These are phyloP conservation scores for Ophiostoma australiae DNA, from an alignment of 2,329 filamentous ascomycete genomes.

Conservation along the genomic window DNA sequence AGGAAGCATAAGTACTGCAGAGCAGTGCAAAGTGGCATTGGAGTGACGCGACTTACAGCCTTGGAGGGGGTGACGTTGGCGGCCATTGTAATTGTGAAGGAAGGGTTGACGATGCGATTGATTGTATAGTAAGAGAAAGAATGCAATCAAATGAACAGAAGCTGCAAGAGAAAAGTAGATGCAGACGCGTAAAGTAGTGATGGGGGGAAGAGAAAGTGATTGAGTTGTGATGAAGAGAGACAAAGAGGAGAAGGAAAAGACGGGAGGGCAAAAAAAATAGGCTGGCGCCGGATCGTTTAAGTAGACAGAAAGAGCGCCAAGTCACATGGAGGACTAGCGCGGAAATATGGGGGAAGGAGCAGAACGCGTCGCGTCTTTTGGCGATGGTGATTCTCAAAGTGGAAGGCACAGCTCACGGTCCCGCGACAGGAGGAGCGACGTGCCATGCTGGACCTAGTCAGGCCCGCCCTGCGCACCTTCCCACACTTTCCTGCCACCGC, in stretches of 20 bases:
- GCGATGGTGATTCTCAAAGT: constrained; percentile 15
- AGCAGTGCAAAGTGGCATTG: constrained; percentile 8
- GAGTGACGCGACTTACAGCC: constrained; percentile 33
- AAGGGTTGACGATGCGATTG: neutral
- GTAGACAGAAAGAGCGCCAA: constrained; percentile 28
- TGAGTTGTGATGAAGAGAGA: constrained; percentile 16
- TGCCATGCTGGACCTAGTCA: constrained; percentile 15
- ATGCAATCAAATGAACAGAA: neutral
- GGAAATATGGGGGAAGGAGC: constrained; percentile 17
- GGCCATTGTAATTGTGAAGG: constrained; percentile 57
- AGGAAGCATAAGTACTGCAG: neutral
- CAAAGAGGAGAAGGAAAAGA: constrained; percentile 17
- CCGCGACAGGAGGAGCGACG: constrained; percentile 14
- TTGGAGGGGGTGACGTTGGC: constrained; percentile 41
- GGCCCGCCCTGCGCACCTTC: constrained; percentile 11
- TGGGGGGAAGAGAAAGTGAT: neutral
- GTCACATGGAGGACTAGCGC: constrained; percentile 27
- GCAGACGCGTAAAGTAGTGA: constrained; percentile 13
- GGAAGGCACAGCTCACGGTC: constrained; percentile 19
- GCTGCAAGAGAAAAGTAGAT: constrained; percentile 8
- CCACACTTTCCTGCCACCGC: constrained; percentile 18
- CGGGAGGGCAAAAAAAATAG: constrained; percentile 24
- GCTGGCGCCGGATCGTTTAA: constrained; percentile 27
- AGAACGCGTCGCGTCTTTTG: constrained; percentile 27
- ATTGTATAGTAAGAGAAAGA: neutral